phyloP scores from a whole-genome alignment of 2,329 filamentous ascomycete genomes.

The Hymenoscyphus occultus region DNA sequence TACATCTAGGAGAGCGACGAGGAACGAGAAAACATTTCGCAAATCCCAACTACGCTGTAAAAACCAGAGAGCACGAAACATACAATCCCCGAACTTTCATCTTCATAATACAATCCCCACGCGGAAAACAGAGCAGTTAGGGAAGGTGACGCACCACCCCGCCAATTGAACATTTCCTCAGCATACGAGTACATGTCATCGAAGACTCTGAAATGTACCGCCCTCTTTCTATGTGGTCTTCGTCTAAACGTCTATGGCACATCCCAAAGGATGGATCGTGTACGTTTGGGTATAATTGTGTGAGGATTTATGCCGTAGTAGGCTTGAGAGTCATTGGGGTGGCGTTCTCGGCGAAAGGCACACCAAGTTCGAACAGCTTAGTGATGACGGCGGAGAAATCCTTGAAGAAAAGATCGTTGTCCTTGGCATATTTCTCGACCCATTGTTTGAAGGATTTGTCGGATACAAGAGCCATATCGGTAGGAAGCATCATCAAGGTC shows the following conservation, averaged over 20 bases:
- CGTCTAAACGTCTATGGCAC: slow-evolving; percentile 14
- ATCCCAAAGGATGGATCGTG: slow-evolving; percentile 15
- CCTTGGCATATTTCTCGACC: slow-evolving; percentile 86
- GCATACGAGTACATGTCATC: not conserved
- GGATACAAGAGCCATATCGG: slow-evolving; percentile 81
- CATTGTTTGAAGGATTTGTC: slow-evolving; percentile 81
- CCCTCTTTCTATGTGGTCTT: slow-evolving; percentile 12
- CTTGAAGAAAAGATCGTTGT: slow-evolving; percentile 88
- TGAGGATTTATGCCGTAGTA: slow-evolving; percentile 30
- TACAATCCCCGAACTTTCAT: not conserved
- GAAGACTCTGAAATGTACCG: slow-evolving; percentile 11
- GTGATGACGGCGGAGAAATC: slow-evolving; percentile 78
- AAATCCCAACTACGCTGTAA: slow-evolving; percentile 5
- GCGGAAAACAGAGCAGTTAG: not conserved
- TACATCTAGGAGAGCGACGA: slow-evolving; percentile 16
- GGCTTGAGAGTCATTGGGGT: slow-evolving; percentile 63
- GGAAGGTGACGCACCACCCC: not conserved
- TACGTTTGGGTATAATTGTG: slow-evolving; percentile 14
- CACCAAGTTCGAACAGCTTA: slow-evolving; percentile 90
- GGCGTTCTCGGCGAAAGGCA: slow-evolving; percentile 73
- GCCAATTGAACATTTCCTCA: not conserved
- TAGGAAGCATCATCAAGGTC: slow-evolving; percentile 94
- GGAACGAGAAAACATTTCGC: not conserved
- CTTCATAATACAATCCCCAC: slow-evolving; percentile 4
- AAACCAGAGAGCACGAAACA: slow-evolving; percentile 9